phyloP scores from a whole-genome alignment of 2,329 filamentous ascomycete species.

The Aspergillus tanneri region DNA sequence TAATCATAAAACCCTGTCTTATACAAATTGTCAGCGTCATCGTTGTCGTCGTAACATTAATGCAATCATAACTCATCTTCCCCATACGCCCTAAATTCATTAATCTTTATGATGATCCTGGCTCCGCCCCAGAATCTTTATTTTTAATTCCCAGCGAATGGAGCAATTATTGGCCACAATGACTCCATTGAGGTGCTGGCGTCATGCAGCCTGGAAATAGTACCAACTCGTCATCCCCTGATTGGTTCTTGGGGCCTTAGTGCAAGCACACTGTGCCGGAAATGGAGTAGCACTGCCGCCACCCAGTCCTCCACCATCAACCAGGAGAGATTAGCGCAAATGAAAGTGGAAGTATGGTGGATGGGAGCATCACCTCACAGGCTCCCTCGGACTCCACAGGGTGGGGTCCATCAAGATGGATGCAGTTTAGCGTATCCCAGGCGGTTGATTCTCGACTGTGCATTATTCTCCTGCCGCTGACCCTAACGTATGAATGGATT shows the following conservation, averaged over 20 bases:
- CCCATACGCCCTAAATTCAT: slow-evolving; percentile 6
- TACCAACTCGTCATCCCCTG: slow-evolving; percentile 17
- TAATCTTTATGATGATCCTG: slow-evolving; percentile 5
- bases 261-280: slow-evolving; percentile 25
- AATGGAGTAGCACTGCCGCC: slow-evolving; percentile 28
- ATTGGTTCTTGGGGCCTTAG: slow-evolving; percentile 27
- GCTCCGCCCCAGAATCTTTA: background rate
- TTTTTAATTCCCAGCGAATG: background rate
- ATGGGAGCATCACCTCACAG: background rate
- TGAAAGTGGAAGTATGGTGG: slow-evolving; percentile 12
- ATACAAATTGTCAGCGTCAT: background rate
- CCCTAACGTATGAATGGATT: background rate
- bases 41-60: background rate
- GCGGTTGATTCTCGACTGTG: background rate
- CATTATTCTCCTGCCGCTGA: background rate
- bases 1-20: background rate
- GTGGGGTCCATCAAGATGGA: slow-evolving; percentile 6
- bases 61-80: slow-evolving; percentile 1
- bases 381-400: background rate
- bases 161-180: slow-evolving; percentile 19
- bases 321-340: slow-evolving; percentile 7
- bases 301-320: slow-evolving; percentile 29
- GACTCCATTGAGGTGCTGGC: slow-evolving; percentile 27
- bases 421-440: background rate
- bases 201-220: slow-evolving; percentile 37